These are phyloP conservation scores for Grigorovia yakushimaensis DNA, from an alignment of 805 yeast species.

Conservation along the genomic window DNA sequence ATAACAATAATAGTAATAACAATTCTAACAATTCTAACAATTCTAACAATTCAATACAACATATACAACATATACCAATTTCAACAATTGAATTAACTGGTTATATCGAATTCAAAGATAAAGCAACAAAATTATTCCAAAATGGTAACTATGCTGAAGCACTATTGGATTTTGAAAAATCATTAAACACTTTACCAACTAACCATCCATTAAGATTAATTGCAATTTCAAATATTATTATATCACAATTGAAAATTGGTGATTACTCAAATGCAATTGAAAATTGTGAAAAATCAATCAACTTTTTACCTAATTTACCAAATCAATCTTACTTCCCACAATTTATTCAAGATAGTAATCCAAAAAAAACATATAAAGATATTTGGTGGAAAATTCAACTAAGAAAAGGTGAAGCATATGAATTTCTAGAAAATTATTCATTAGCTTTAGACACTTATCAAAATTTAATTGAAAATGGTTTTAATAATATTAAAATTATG, in stretches of 20 bases:
- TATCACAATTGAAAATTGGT: conserved; percentile 59
- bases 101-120: conserved; percentile 39
- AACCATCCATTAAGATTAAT: conserved; percentile 58
- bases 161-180: conserved; percentile 44
- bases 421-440: conserved; percentile 60
- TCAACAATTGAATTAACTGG: conserved; percentile 25
- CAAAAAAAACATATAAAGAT: conserved; percentile 32
- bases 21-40: too few species aligned
- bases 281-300: conserved; percentile 25
- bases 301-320: conserved; percentile 22
- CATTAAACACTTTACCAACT: conserved; percentile 48
- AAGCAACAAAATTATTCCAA: conserved; percentile 56
- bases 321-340: conserved; percentile 34
- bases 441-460: conserved; percentile 57
- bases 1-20: not conserved
- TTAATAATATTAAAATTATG: conserved; percentile 50
- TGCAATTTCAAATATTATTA: conserved; percentile 66
- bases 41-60: not conserved
- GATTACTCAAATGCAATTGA: conserved; percentile 37
- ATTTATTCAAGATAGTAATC: conserved; percentile 30
- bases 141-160: conserved; percentile 79
- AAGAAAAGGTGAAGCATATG: conserved; percentile 76
- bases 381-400: conserved; percentile 65
- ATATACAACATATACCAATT: conserved; percentile 11
- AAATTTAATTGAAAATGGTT: conserved; percentile 56